A percentile compares a stretch with the other conserved stretches of the same genome.
These are phyloP conservation scores for Daphne laureola DNA, from an alignment of 441 rosid species.

Conservation along the genomic window DNA sequence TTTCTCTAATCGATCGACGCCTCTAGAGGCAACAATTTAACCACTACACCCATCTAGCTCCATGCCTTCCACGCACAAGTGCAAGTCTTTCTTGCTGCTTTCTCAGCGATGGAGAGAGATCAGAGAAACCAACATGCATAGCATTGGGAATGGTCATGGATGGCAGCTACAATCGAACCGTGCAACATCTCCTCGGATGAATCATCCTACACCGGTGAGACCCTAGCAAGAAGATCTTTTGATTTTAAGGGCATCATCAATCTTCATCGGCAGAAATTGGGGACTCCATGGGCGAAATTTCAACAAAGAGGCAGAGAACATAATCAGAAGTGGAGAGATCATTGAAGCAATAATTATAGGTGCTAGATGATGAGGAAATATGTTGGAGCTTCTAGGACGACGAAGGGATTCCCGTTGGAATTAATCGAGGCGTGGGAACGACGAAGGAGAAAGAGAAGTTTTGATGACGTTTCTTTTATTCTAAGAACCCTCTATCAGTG, in stretches of 20 bases:
- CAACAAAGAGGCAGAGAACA: constrained; percentile 30
- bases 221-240: constrained; percentile 34
- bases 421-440: constrained; percentile 16
- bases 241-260: constrained; percentile 39
- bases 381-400: constrained; percentile 31
- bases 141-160: constrained; percentile 41
- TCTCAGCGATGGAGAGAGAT: too few species aligned
- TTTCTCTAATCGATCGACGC: too few species aligned
- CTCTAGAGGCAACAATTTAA: too few species aligned
- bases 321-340: constrained; percentile 46
- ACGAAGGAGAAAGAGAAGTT: constrained; percentile 19
- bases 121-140: too few species aligned
- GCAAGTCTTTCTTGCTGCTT: too few species aligned
- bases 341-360: constrained; percentile 21
- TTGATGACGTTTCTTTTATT: constrained; percentile 43
- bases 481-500: too few species aligned
- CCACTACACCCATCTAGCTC: too few species aligned
- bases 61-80: too few species aligned
- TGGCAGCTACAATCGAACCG: constrained; percentile 42
- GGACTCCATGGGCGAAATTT: constrained; percentile 12
- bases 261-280: constrained; percentile 2
- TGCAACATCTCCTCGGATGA: constrained; percentile 58
- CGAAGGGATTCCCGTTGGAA: constrained; percentile 13
- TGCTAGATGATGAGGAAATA: constrained; percentile 19
- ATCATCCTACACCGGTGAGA: constrained; percentile 23